Base-by-base conservation (phyloP, 805 yeast genomes). In the Kockiozyma suomiensis region DNA sequence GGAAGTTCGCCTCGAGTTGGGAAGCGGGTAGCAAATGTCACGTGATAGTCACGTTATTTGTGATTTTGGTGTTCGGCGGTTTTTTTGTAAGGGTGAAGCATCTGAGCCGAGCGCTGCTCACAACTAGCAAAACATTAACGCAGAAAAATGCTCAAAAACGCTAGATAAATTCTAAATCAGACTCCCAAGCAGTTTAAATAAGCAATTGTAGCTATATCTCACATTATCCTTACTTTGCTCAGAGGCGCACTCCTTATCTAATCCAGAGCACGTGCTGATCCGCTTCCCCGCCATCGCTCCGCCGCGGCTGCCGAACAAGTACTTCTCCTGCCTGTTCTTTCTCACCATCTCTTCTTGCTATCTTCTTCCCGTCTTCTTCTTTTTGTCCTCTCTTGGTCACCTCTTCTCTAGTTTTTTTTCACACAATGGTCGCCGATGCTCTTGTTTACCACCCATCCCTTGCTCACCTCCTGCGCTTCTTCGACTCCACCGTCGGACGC, bases 371-470 rank as follows among this genome's bases (percentile, higher is more conserved):
- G 23, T 2, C 37, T 19, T 3, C 15, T 6, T 6, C 13, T 33
- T 32, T 15, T 38, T 13, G 25, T 40, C 28, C 45, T 30, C 48
- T 30, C n/a, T 49, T 12, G 2, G 32, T 15, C 13, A 6, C 3
- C 23, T 4, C 17, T 37, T n/a, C 15, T 13, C n/a, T n/a, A n/a
- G n/a, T n/a, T n/a, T n/a, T n/a, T n/a, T n/a, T n/a, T n/a, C n/a
- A n/a, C 46, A 58, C 6, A 35, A 86, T 86, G 90, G 88, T 85
- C 64, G 83, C 78, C 62, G 90, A 88, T 71, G 77, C 87, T 4
- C 69, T 88, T 40, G 79, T 86, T 50, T 85, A 85, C 72, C 96
- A 88, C 75, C 96, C 96, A 15, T 78, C 88, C 1, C 73, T 87
- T 54, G 74, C 79, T 58, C 86, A 83, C 67, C 72, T 86, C 40